Evolutionary conservation across 768 basidiomycete genomes (phyloP), one percentile per base, ranked within the genome.

Genomic region (Hirschioporus abietinus): DNA sequence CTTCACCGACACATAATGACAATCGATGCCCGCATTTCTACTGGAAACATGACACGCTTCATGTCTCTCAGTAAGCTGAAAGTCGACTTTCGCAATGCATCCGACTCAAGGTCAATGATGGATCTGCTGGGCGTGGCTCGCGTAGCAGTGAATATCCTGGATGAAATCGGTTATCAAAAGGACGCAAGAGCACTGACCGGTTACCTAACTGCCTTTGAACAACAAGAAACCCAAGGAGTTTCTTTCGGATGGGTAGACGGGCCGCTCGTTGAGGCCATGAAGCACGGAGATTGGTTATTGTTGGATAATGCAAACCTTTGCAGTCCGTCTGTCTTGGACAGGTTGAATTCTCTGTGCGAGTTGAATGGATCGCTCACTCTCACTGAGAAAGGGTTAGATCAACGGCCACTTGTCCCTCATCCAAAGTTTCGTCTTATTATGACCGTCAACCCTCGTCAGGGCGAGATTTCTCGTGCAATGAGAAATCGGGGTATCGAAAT

Each of bases 401-500:
- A 95, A 1, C 87, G 94, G 71, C 75, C 88, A 64, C 78, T 99
- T 68, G 80, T 77, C 58, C 96, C 97, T 1, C 96, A 99, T 74
- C 87, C 90, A 1, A 82, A 89, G 70, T 99, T 99, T 79, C 86
- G 96, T 27, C 80, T 99, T 6, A 91, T 99, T 78, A 96, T 99
- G 95, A 86, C 89, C 1, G 88, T 96, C 64, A 93, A 99, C 73
- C 92, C 94, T 30, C 88, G 89, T 68, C 84, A 90, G 68, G 97
- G 97, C 60, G 97, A 99, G 77, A 80, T 99, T 12, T 99, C 97
- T 1, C 84, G 97, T 42, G 97, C 97, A 1, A 99, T 99, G 97
- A 90, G 97, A 26, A 99, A 99, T 77, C 88, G 97, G 66, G 96
- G 96, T 20, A 81, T 97, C 36, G 97, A 99, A 76, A 83, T 98